Evolutionary conservation across 2,329 filamentous ascomycete genomes (phyloP).

Genomic region (Ophiosphaerella korrae): DNA sequence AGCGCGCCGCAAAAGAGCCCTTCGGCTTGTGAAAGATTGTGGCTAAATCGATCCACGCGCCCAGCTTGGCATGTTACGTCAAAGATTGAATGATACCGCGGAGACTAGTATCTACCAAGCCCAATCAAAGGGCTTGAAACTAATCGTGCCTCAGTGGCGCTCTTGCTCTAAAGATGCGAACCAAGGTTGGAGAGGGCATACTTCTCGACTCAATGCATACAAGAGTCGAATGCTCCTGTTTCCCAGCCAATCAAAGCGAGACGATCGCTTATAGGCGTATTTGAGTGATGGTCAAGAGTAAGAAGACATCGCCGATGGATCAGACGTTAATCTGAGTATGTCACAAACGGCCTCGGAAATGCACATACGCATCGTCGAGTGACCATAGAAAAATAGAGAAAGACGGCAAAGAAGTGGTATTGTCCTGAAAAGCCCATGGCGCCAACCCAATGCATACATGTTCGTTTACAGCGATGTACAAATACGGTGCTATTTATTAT

Average conservation of each 20-base stretch:
- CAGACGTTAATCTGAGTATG: too few species aligned
- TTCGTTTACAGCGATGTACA: conserved; percentile 35
- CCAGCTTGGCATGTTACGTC: conserved; percentile 4
- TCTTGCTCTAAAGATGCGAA: background rate
- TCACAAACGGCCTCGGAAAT: too few species aligned
- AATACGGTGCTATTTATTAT: conserved; percentile 9
- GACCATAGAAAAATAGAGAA: too few species aligned
- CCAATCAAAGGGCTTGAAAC: background rate
- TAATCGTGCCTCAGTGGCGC: background rate
- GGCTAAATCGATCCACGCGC: conserved; percentile 9
- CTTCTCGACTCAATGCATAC: too few species aligned
- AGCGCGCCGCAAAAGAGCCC: background rate
- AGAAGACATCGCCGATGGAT: too few species aligned
- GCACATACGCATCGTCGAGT: too few species aligned
- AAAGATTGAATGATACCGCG: background rate
- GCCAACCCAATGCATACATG: conserved; percentile 37
- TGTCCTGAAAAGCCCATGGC: conserved; percentile 25
- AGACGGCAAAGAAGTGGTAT: conserved; percentile 14
- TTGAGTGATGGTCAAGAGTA: too few species aligned
- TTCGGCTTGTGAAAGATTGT: background rate
- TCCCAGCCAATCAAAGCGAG: too few species aligned
- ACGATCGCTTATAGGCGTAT: too few species aligned
- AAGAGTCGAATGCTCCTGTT: too few species aligned
- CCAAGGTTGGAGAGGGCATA: background rate
- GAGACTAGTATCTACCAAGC: background rate